Evolutionary conservation across 805 yeast species (phyloP).

Genomic region (Candida mattraensis): DNA sequence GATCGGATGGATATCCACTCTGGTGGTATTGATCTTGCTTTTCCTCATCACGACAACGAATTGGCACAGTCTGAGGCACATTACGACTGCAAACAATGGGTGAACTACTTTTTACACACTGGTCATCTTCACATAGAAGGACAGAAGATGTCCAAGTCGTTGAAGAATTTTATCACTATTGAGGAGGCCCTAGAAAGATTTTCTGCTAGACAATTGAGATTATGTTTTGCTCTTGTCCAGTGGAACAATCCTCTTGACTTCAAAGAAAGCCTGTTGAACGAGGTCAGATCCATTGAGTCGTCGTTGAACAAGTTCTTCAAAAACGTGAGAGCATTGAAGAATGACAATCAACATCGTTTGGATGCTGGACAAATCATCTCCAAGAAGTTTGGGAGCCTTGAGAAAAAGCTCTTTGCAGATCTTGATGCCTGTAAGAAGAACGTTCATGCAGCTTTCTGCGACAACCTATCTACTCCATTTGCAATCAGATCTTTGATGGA

Average conservation of each 20-base stretch:
- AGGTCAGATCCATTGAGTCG: slow-evolving; percentile 75
- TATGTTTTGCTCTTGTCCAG: slow-evolving; percentile 85
- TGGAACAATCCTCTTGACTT: slow-evolving; percentile 95
- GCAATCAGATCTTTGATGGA: slow-evolving; percentile 68
- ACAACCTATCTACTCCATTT: slow-evolving; percentile 77
- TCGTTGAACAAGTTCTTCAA: slow-evolving; percentile 80
- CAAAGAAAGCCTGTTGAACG: slow-evolving; percentile 74
- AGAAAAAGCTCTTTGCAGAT: slow-evolving; percentile 46
- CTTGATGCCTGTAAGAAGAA: slow-evolving; percentile 53
- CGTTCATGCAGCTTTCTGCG: slow-evolving; percentile 81
- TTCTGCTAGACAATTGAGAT: slow-evolving; percentile 78
- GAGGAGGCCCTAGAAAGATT: slow-evolving; percentile 78
- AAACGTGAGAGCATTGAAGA: slow-evolving; percentile 76
- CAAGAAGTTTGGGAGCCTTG: slow-evolving; percentile 58
- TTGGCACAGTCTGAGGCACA: slow-evolving; percentile 96
- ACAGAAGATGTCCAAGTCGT: slow-evolving; percentile 94
- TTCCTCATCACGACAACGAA: slow-evolving; percentile 99
- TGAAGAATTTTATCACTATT: slow-evolving; percentile 93
- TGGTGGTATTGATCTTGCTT: slow-evolving; percentile 96
- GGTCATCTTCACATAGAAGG: slow-evolving; percentile 99
- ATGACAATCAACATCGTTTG: slow-evolving; percentile 57
- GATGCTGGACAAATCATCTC: slow-evolving; percentile 52
- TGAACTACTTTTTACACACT: slow-evolving; percentile 92
- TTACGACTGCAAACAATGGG: slow-evolving; percentile 90
- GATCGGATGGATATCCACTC: slow-evolving; percentile 87